These are phyloP conservation scores for Diplodia seriata DNA, from an alignment of 2,329 filamentous ascomycete genomes.

Conservation along the genomic window DNA sequence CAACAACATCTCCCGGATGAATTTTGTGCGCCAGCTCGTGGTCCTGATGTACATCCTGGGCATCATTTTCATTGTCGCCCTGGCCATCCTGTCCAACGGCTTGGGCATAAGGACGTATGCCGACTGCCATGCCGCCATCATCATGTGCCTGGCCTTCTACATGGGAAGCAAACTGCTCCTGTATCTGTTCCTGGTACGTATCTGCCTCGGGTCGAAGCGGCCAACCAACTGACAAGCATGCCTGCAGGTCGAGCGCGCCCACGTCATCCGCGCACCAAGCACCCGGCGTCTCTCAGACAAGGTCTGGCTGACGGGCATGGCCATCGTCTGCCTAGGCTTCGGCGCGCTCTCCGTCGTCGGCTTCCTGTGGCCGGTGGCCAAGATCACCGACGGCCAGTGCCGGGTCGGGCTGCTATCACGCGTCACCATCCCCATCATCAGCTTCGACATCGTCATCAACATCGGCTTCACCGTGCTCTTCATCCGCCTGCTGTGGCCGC, in stretches of 20 bases:
- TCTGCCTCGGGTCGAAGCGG: conserved; percentile 17
- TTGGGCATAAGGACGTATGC: conserved; percentile 40
- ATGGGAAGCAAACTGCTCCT: conserved; percentile 45
- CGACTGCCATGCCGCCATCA: conserved; percentile 46
- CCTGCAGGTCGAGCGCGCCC: conserved; percentile 52
- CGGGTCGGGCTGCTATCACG: not conserved
- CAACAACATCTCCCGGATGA: conserved; percentile 37
- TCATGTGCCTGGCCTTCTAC: conserved; percentile 50
- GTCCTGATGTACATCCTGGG: conserved; percentile 46
- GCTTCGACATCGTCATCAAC: conserved; percentile 47
- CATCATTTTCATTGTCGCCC: conserved; percentile 45
- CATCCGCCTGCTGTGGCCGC: conserved; percentile 45
- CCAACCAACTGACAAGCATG: not conserved
- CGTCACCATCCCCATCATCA: not conserved
- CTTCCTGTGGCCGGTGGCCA: conserved; percentile 36
- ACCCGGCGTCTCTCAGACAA: conserved; percentile 43
- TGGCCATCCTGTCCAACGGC: conserved; percentile 45
- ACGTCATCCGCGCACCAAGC: conserved; percentile 47
- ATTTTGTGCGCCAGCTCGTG: conserved; percentile 45
- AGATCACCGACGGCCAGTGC: conserved; percentile 1
- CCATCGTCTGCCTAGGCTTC: conserved; percentile 34
- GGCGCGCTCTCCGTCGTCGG: conserved; percentile 40
- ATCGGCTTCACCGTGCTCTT: conserved; percentile 50
- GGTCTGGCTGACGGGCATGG: conserved; percentile 42
- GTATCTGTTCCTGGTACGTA: conserved; percentile 33